These are phyloP conservation scores for Yamadazyma friedrichii DNA, from an alignment of 1,139 yeast species.

Conservation along the genomic window DNA sequence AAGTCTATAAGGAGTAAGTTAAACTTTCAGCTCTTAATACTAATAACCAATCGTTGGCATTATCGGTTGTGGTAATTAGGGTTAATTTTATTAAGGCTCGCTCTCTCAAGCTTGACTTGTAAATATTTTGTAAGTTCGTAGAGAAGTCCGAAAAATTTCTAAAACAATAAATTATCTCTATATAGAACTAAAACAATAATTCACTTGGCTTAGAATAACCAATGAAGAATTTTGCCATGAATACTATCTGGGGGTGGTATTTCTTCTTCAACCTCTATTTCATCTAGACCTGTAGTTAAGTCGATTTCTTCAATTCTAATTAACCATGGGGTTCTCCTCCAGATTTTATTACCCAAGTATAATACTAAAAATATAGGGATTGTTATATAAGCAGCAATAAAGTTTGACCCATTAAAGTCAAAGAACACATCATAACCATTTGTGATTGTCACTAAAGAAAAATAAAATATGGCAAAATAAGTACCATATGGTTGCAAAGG, in stretches of 20 bases:
- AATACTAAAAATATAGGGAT: conserved; percentile 30
- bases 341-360: conserved; percentile 28
- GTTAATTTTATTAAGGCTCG: no score
- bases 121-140: no score
- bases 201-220: no score
- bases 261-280: neutral
- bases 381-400: conserved; percentile 35
- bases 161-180: no score
- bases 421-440: conserved; percentile 61
- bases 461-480: conserved; percentile 46
- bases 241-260: neutral
- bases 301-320: conserved; percentile 31
- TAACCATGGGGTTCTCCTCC: conserved; percentile 22
- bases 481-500: conserved; percentile 51
- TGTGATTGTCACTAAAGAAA: conserved; percentile 45
- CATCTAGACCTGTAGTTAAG: conserved; percentile 14
- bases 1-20: no score
- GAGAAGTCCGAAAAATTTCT: no score
- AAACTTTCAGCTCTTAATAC: no score
- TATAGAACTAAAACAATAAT: no score
- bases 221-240: no score
- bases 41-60: no score
- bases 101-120: no score
- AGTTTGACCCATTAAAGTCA: conserved; percentile 41
- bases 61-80: no score